Base-by-base conservation (phyloP, 345 rosid genomes). In the Turnera subulata region DNA sequence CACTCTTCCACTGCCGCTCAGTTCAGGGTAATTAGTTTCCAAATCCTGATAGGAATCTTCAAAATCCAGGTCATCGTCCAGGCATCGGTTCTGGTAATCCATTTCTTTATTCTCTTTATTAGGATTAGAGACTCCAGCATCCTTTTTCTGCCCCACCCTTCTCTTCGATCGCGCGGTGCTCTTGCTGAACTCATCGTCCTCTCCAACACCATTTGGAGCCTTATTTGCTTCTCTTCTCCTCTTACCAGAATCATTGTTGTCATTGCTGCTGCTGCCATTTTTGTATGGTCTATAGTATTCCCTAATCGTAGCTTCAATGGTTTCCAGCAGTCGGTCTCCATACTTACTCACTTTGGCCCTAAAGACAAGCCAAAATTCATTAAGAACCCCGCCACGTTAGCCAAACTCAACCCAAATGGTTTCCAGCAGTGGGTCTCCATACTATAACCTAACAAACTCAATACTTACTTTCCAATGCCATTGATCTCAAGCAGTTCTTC, bases 381-480 rank as follows among this genome's bases (percentile, higher is more conserved):
- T 37, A 9, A 19, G 16, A 26, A 6, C 10, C 35, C 20, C 45
- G 24, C 24, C 15, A n/a, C n/a, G n/a, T n/a, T n/a, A n/a, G n/a
- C n/a, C n/a, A n/a, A n/a, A n/a, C n/a, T n/a, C n/a, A n/a, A n/a
- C n/a, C n/a, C n/a, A n/a, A n/a, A n/a, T n/a, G n/a, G n/a, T n/a
- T n/a, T n/a, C n/a, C n/a, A n/a, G n/a, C n/a, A n/a, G n/a, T n/a
- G n/a, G n/a, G n/a, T n/a, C n/a, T n/a, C n/a, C n/a, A 32, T 9
- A 29, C 22, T 5, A 38, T 5, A 39, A 37, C 38, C 42, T 50
- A 45, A 15, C 20, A 15, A 33, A 53, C 21, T 62, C 44, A 59
- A 46, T 67, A 82, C 99, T 78, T 81, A 93, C 97, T 85, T 93
- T 46, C 94, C 96, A 57, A 93, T 89, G 72, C 99, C 99, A 77